Evolutionary conservation across 1,284 basidiomycete species (phyloP).

Genomic region (Irpex sp.): DNA sequence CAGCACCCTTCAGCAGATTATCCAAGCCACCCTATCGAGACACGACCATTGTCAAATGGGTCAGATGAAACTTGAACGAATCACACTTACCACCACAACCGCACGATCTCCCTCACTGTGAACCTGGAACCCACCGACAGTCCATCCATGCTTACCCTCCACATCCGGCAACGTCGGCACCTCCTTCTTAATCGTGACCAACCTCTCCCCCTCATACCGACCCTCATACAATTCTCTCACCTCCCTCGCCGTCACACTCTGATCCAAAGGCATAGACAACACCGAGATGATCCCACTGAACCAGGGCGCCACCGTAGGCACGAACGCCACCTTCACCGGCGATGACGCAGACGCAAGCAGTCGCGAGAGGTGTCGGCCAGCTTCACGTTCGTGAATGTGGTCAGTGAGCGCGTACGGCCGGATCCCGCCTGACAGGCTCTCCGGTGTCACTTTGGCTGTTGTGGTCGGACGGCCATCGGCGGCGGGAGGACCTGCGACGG

Average conservation of each 20-base stretch:
- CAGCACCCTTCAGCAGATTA: constrained; percentile 96
- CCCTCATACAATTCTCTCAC: constrained; percentile 76
- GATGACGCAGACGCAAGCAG: constrained; percentile 39
- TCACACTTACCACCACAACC: constrained; percentile 77
- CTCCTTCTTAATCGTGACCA: constrained; percentile 65
- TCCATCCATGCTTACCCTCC: constrained; percentile 84
- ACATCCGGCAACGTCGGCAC: constrained; percentile 82
- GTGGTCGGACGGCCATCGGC: constrained; percentile 71
- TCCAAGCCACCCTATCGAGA: constrained; percentile 78
- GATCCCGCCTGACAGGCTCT: constrained; percentile 74
- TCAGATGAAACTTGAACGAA: constrained; percentile 3
- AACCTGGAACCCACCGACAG: constrained; percentile 92
- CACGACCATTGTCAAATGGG: constrained; percentile 9
- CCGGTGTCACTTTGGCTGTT: constrained; percentile 80
- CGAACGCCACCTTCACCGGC: constrained; percentile 74
- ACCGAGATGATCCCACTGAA: constrained; percentile 95
- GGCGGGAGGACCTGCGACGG: constrained; percentile 65
- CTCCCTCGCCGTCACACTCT: constrained; percentile 66
- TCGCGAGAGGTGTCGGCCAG: constrained; percentile 74
- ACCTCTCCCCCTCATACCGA: constrained; percentile 73
- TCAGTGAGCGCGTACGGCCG: constrained; percentile 91
- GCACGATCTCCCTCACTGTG: constrained; percentile 86
- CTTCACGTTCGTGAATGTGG: constrained; percentile 98
- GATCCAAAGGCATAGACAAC: constrained; percentile 75
- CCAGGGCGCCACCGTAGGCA: constrained; percentile 90